Evolutionary conservation across 208 protist genomes (phyloP), one percentile per base, ranked within the genome.

Genomic region (Acanthamoeba sp.): DNA sequence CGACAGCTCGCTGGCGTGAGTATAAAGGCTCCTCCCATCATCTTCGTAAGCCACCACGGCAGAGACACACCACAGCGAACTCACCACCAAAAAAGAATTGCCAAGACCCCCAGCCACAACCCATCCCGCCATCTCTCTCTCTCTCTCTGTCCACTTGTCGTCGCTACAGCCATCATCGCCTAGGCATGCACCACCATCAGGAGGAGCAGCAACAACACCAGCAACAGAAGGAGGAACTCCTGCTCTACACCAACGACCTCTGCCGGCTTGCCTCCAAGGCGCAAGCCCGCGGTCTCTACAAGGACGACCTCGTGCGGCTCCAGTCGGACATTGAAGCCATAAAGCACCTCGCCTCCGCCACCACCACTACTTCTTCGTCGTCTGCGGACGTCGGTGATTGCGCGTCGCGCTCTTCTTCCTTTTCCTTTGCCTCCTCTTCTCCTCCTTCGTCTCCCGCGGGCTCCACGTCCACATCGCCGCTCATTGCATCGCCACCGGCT

Each of bases 191-290:
- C 16, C 48, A 52, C 14, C 48, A 52, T 22, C 14, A 84, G 10
- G 32, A 45, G 14, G 27, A 84, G 24, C 18, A 55, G 29, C 42
- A n/a, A n/a, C n/a, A n/a, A n/a, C n/a, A n/a, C n/a, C n/a, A n/a
- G 62, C 14, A 7, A 71, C 62, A 84, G 10, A 55, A 45, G 14
- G 27, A 84, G 24, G 40, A 55, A 12, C 42, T 84, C 22, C 14
- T 84, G 40, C 27, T 34, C 16, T 84, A 84, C 73, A 84, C 73
- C 22, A 84, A 84, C 73, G 73, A 84, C 73, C 73, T 84, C 42
- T 84, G 73, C n/a, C 73, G 73, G 9, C 42, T 84, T 16, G 73
- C 73, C 16, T n/a, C 73, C 20, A 84, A 84, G 42, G 73, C 73
- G 2, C 73, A 84, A 5, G 27, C 20, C 5, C 24, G 73, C 6